Evolutionary conservation across 805 yeast species (phyloP).

Genomic region (Yarrowia porcina): DNA sequence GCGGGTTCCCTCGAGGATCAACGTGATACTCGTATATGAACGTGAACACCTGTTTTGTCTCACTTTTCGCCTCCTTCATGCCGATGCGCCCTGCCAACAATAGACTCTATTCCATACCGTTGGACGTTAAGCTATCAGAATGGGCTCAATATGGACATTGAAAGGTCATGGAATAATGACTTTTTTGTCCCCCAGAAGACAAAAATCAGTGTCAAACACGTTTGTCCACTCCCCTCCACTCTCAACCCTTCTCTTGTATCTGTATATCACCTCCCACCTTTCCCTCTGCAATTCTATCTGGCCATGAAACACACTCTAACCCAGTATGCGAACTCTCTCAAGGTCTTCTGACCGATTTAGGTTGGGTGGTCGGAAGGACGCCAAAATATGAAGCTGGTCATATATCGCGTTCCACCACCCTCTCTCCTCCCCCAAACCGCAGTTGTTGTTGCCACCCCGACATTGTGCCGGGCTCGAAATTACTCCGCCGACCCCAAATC

Average conservation of each 20-base stretch:
- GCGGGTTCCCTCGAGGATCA: background rate
- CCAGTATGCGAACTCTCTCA: background rate
- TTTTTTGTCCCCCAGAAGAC: background rate
- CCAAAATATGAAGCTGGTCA: background rate
- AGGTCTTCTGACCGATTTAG: slow-evolving; percentile 11
- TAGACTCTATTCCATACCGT: background rate
- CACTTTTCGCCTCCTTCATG: background rate
- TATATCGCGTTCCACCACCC: background rate
- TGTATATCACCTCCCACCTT: no score
- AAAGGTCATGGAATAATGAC: background rate
- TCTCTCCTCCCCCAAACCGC: background rate
- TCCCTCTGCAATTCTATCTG: background rate
- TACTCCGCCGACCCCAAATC: background rate
- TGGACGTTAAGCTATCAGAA: background rate
- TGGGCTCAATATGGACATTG: background rate
- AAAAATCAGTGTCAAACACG: background rate
- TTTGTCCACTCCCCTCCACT: no score
- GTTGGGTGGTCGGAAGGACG: background rate
- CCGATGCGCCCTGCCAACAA: background rate
- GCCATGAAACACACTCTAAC: slow-evolving; percentile 4
- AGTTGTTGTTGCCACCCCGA: background rate
- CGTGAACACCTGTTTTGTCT: background rate
- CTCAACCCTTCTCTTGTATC: no score
- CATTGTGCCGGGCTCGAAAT: background rate
- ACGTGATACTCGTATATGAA: background rate